Evolutionary conservation across 495 filamentous ascomycete genomes (phyloP), one percentile per base, ranked within the genome.

Genomic region (Penicillium paxilli): DNA sequence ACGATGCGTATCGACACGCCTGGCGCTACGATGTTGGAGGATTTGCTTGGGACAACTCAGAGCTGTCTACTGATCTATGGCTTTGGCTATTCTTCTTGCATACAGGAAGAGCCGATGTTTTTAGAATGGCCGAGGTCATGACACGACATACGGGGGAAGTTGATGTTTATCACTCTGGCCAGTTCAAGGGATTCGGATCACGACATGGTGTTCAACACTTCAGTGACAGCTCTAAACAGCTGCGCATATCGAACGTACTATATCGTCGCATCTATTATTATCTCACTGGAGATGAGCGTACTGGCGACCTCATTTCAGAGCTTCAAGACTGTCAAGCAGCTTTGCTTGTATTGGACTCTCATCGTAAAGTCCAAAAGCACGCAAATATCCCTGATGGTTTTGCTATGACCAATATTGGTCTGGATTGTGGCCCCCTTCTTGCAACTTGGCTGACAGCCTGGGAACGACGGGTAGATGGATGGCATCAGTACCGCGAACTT

Each of bases 11-110:
- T 58, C 63, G 78, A 21, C 77, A 80, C 51, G 71, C 63, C 10
- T 81, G 78, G 78, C 66, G 78, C 6, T 81, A 79, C 47, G 78
- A 81, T 46, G 51, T 81, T 17, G 78, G 78, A 7, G 78, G 78
- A 0, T 81, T 72, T 64, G 77, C 78, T 1, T 81, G 78, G 78
- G 78, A 80, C 49, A 81, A 81, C 59, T 80, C 76, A 1, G 78
- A 81, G 46, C 68, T 81, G 1, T 81, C 78, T 2, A 71, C 78
- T 0, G 77, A 81, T 51, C 59, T 78, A 1, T 81, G 73, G 59
- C 66, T 81, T 20, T 81, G 78, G 78, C 72, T 73, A 6, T 75
- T 80, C 48, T 81, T 77, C 56, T 65, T 81, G 4, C 73, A 71
- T 16, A 81, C 75, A 0, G 74, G 75, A 7, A 64, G 70, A 21